Conservation (phyloP, 2,329 filamentous ascomycete genomes). For the Nannizzia gypsea region DNA sequence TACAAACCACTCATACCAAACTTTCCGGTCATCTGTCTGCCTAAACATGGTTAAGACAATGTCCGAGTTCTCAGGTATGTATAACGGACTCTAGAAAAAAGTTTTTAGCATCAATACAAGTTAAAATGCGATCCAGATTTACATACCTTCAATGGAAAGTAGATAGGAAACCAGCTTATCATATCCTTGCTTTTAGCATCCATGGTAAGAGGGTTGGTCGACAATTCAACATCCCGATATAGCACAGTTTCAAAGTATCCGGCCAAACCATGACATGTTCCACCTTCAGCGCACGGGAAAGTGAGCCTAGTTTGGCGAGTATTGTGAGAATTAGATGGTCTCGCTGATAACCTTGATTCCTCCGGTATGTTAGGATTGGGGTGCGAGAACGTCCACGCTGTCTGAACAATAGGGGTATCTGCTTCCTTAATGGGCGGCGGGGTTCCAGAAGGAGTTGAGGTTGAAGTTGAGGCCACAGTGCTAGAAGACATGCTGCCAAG, state of each 20-base stretch:
- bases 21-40: conserved; percentile 84
- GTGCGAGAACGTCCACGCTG: conserved; percentile 36
- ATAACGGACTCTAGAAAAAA: conserved; percentile 59
- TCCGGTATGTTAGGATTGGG: conserved; percentile 30
- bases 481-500: conserved; percentile 9
- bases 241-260: conserved; percentile 97
- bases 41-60: conserved; percentile 91
- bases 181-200: conserved; percentile 89
- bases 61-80: conserved; percentile 72
- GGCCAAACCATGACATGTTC: conserved; percentile 78
- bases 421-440: conserved; percentile 23
- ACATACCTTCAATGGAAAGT: conserved; percentile 83
- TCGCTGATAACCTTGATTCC: conserved; percentile 23
- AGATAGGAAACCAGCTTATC: conserved; percentile 99
- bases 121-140: neutral
- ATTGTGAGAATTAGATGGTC: conserved; percentile 82
- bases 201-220: conserved; percentile 85
- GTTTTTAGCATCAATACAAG: neutral
- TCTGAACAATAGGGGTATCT: conserved; percentile 29
- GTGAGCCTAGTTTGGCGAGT: conserved; percentile 63
- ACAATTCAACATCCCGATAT: conserved; percentile 74
- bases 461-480: conserved; percentile 5
- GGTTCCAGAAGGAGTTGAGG: conserved; percentile 17
- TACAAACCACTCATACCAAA: conserved; percentile 98
- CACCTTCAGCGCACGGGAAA: conserved; percentile 66